Evolutionary conservation across 192 early-diverging fungal species (phyloP).

Genomic region (Phlyctochytrium arcticum): DNA sequence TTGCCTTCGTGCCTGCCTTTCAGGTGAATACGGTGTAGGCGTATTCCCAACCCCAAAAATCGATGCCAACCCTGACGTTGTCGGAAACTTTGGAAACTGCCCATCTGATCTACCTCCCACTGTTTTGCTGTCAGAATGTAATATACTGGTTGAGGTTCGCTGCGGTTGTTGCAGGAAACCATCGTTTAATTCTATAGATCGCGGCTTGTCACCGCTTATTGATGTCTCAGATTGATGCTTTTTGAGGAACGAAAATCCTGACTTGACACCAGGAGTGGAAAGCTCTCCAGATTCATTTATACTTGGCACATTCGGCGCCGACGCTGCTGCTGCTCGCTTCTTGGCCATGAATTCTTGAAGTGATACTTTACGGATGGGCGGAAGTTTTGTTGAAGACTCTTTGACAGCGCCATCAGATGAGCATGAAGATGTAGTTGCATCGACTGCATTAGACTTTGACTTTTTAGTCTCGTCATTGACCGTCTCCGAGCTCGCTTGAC

Average conservation of each 20-base stretch:
- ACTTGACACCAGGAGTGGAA: too few relatives aligned
- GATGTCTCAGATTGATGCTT: not conserved
- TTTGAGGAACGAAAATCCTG: not conserved
- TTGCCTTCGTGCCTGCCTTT: not conserved
- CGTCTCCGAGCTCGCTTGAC: not conserved
- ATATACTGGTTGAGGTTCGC: too few relatives aligned
- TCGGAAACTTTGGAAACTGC: not conserved
- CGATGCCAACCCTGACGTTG: not conserved
- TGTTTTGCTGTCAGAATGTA: not conserved
- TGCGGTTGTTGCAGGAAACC: too few relatives aligned
- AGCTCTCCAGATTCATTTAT: not conserved
- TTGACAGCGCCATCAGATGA: not conserved
- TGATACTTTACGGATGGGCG: slow-evolving; percentile 16
- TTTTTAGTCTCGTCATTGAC: not conserved
- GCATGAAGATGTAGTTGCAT: not conserved
- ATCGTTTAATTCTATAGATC: too few relatives aligned
- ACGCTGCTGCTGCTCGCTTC: not conserved
- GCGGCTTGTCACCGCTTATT: not conserved
- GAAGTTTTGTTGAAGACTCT: not conserved
- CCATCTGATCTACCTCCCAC: not conserved
- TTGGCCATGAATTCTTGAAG: slow-evolving; percentile 25
- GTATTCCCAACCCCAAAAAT: not conserved
- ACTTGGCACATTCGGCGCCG: not conserved
- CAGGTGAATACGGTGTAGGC: too few relatives aligned
- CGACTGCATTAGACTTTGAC: not conserved